Percentiles rank a stretch among this genome's conserved stretches.
Evolutionary conservation across 129 eudicot genomes (phyloP).

Genomic region (Chrysanthemum makinoi): DNA sequence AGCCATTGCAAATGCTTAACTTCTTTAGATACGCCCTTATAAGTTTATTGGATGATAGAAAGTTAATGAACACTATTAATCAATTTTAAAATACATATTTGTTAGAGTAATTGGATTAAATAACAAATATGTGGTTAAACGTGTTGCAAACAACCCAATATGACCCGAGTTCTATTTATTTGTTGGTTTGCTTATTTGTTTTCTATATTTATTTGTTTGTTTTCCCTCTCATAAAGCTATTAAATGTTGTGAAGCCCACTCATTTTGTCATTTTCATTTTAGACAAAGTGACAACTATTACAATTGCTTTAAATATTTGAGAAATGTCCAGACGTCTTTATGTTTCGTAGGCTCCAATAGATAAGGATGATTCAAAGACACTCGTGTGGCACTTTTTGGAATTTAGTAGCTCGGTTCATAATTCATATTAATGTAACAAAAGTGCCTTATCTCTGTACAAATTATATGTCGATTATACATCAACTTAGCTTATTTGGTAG

Average conservation of each 20-base stretch:
- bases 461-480: neutral
- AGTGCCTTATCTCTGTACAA: too few relatives aligned
- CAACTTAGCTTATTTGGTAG: neutral
- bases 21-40: too few relatives aligned
- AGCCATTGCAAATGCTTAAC: too few relatives aligned
- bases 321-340: slow-evolving; percentile 14
- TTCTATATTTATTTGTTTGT: neutral
- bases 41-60: too few relatives aligned
- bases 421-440: too few relatives aligned
- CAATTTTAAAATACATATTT: too few relatives aligned
- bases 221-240: slow-evolving; percentile 6
- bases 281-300: slow-evolving; percentile 32
- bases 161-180: neutral
- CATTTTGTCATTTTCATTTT: slow-evolving; percentile 23
- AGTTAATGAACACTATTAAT: too few relatives aligned
- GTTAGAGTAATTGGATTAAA: too few relatives aligned
- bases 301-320: neutral
- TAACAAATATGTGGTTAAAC: too few relatives aligned
- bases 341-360: slow-evolving; percentile 25
- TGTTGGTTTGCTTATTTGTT: neutral
- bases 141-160: neutral
- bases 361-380: slow-evolving; percentile 22
- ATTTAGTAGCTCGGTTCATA: neutral
- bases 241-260: slow-evolving; percentile 26
- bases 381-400: slow-evolving; percentile 32